Percentiles rank a stretch among this genome's conserved stretches.
Evolutionary conservation across 768 basidiomycete species (phyloP).

Genomic region (Infundibulicybe gibba): DNA sequence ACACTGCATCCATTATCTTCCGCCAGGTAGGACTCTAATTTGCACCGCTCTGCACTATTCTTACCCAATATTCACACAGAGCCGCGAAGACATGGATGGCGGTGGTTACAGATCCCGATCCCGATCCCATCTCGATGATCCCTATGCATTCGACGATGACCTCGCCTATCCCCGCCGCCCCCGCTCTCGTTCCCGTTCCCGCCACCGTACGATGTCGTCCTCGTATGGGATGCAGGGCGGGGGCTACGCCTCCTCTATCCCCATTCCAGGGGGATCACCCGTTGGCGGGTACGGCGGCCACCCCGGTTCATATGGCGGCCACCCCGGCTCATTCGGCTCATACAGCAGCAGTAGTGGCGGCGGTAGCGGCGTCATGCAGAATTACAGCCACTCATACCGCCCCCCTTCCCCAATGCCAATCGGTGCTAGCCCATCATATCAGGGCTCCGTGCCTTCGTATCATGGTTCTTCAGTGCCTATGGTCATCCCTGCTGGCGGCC

Average conservation of each 20-base stretch:
- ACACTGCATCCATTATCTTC: constrained; percentile 61
- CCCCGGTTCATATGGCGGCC: constrained; percentile 16
- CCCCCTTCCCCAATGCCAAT: constrained; percentile 8
- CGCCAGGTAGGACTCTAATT: constrained; percentile 38
- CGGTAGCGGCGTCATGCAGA: constrained; percentile 15
- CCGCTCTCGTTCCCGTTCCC: constrained; percentile 30
- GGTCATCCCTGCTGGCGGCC: constrained; percentile 18
- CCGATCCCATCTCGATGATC: constrained; percentile 27
- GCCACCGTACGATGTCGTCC: constrained; percentile 11
- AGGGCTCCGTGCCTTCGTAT: constrained; percentile 22
- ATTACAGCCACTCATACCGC: constrained; percentile 20
- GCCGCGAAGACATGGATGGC: constrained; percentile 27
- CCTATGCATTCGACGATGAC: constrained; percentile 35
- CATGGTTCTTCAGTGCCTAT: constrained; percentile 20
- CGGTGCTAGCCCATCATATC: constrained; percentile 15
- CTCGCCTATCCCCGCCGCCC: constrained; percentile 18
- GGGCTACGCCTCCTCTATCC: constrained; percentile 29
- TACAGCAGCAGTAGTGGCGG: constrained; percentile 19
- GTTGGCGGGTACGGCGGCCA: constrained; percentile 7
- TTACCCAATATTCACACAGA: constrained; percentile 17
- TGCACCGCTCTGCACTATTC: background rate
- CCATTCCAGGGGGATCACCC: constrained; percentile 15
- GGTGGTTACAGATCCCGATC: constrained; percentile 32
- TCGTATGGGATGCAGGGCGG: constrained; percentile 27
- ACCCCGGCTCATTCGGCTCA: constrained; percentile 1